Conservation (phyloP, 2,329 filamentous ascomycete genomes). For the Trichoderma sp. region DNA sequence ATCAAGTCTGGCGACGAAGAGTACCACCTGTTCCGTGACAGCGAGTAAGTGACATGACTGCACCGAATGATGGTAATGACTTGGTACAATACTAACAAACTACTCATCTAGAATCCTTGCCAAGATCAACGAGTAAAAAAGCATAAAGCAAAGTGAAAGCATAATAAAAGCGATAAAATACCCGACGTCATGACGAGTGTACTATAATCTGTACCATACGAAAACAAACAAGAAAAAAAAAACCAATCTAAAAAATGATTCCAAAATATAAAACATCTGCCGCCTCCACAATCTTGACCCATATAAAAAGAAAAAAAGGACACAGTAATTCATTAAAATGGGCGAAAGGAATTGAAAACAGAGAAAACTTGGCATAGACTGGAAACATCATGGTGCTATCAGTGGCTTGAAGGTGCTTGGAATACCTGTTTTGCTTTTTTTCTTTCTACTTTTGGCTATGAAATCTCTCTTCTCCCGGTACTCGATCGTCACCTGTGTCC, state of each 20-base stretch:
- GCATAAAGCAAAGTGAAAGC: background rate
- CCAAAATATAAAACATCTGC: background rate
- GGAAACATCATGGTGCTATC: background rate
- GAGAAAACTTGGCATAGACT: slow-evolving; percentile 15
- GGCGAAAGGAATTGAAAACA: background rate
- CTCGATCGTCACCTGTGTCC: background rate
- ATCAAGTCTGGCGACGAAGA: slow-evolving; percentile 98
- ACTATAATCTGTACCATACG: slow-evolving; percentile 42
- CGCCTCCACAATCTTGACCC: background rate
- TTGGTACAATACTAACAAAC: slow-evolving; percentile 24
- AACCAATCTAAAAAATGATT: slow-evolving; percentile 10
- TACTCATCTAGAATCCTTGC: slow-evolving; percentile 73
- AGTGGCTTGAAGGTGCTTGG: slow-evolving; percentile 1
- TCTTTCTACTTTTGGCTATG: background rate
- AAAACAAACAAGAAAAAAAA: slow-evolving; percentile 11
- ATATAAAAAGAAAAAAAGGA: background rate
- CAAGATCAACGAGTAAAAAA: slow-evolving; percentile 90
- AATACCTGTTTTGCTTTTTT: background rate
- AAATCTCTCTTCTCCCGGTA: slow-evolving; percentile 36
- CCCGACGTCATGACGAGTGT: slow-evolving; percentile 32
- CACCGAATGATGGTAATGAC: too few species aligned
- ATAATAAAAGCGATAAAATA: slow-evolving; percentile 21
- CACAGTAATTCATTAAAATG: background rate
- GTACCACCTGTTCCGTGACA: slow-evolving; percentile 93
- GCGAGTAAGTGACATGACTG: slow-evolving; percentile 72